Base-by-base conservation (phyloP, 352 stramenopile species). In the Thraustochytrium sp. region DNA sequence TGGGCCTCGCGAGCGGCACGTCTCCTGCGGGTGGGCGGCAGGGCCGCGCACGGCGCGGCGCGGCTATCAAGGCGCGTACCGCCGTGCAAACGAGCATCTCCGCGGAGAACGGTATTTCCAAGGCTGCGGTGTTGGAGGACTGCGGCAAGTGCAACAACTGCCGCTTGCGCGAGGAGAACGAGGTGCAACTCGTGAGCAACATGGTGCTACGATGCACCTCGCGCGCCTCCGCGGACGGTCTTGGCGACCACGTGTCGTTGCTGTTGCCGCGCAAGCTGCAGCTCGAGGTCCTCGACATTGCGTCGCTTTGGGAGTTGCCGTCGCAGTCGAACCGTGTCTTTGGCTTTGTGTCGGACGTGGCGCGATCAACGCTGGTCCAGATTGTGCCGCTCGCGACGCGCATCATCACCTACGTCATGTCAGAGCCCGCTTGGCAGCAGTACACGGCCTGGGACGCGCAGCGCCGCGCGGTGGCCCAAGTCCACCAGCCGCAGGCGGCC, bases 61-160 rank as follows among this genome's bases (percentile, higher is more conserved):
- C 68, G 16, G 68, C 68, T 44, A 51, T 80, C 51, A 80, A 80
- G 44, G 68, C 68, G 18, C 42, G 68, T 3, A 42, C 8, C 8
- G 68, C 48, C 11, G 68, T 80, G 31, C 31, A 61, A 26, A 26
- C 48, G 46, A 51, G 44, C n/a, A 46, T 68, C 38, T 46, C 42
- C 29, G 68, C 26, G 42, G 48, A 46, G 51, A 44, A 72, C 31
- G 68, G 40, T 9, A 37, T 36, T 26, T 3, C n/a, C n/a, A 21
- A 23, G 9, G 26, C 44, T 26, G 42, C 11, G 9, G 34, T 37
- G 18, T 42, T 64, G 18, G 53, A 61, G 16, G 40, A 64, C 31
- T 80, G 68, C 42, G 68, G 46, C 5, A n/a, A 44, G 11, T 80
- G 68, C 68, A 31, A 26, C 1, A 80, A 80, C 4, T 80, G 68